Evolutionary conservation across 768 basidiomycete genomes (phyloP), one percentile per base, ranked within the genome.

Genomic region (Lentinula aciculospora): DNA sequence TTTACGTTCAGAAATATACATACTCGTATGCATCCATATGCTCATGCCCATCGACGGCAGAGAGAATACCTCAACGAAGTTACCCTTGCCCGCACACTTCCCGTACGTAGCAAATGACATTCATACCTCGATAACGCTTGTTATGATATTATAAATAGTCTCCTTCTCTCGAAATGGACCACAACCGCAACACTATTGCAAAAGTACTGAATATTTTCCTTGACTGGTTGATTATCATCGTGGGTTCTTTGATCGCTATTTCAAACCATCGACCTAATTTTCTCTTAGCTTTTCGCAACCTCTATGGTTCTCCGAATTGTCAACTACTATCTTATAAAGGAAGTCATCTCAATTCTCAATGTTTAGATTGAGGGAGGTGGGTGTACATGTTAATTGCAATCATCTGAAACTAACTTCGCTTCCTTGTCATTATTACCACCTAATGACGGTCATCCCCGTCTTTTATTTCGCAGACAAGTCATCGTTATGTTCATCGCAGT

Each of bases 401-500:
- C 28, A 47, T 28, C 17, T 15, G 4, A 29, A 28, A 47, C 27
- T 47, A 3, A 29, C 40, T n/a, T n/a, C n/a, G n/a, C n/a, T n/a
- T n/a, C n/a, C n/a, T n/a, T n/a, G n/a, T n/a, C n/a, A n/a, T n/a
- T n/a, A n/a, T n/a, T n/a, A n/a, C n/a, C n/a, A n/a, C n/a, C n/a
- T n/a, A n/a, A n/a, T n/a, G n/a, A n/a, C n/a, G n/a, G n/a, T n/a
- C n/a, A n/a, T n/a, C n/a, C 27, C 12, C 12, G 0, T 21, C 23
- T 28, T 9, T n/a, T 12, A 15, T 32, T 21, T 12, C 23, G 17
- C 40, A 65, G 55, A 40, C 66, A 67, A 29, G 58, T 64, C 53
- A 67, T 39, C n/a, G 66, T 67, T 4, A 66, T 56, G 29, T 63
- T 67, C 23, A 59, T 60, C n/a, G 27, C 58, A 10, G 63, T 66